Evolutionary conservation across 2,329 filamentous ascomycete genomes (phyloP), one percentile per base, ranked within the genome.

Genomic region (Colletotrichum cordylinicola): DNA sequence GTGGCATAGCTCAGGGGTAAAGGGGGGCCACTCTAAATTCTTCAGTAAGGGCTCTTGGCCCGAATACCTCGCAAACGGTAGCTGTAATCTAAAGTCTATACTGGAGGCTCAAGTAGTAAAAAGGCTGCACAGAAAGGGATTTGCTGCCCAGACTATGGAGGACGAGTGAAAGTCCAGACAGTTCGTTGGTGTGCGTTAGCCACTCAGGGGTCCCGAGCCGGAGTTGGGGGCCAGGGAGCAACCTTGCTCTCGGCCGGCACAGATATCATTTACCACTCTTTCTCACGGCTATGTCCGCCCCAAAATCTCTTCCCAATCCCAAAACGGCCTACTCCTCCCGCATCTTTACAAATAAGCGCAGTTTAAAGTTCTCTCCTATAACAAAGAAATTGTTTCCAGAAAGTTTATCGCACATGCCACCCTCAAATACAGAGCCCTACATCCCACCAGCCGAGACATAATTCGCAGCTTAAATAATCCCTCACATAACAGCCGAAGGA

Each of bases 361-460:
- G 6, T 58, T 74, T 65, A 73, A 21, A 74, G 56, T 74, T 75
- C 60, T 64, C 52, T 73, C 64, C 58, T 68, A 70, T 68, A 58
- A 72, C 73, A 37, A 31, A 68, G 15, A 58, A 15, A 73, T 68
- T 13, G 64, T 60, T 68, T 65, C 33, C 12, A 24, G 5, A 73
- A 75, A 69, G 24, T 43, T 39, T 74, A 61, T 60, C 24, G 15
- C 16, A 52, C 37, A 29, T n/a, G 3, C 10, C 68, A 55, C 43
- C 43, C 43, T 48, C 24, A 58, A 29, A 61, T 31, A 39, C 62
- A 64, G 62, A 56, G 62, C 58, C 35, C 16, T 62, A 9, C 31
- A 27, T 13, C 52, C 43, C 31, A 58, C 10, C 8, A 18, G 21
- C 56, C 15, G 18, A 35, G 15, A 31, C 69, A 48, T 64, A 60